A percentile compares a stretch with the other conserved stretches of the same genome.
phyloP scores from a whole-genome alignment of 2,329 filamentous ascomycete genomes.

The Alternaria gansuensis region DNA sequence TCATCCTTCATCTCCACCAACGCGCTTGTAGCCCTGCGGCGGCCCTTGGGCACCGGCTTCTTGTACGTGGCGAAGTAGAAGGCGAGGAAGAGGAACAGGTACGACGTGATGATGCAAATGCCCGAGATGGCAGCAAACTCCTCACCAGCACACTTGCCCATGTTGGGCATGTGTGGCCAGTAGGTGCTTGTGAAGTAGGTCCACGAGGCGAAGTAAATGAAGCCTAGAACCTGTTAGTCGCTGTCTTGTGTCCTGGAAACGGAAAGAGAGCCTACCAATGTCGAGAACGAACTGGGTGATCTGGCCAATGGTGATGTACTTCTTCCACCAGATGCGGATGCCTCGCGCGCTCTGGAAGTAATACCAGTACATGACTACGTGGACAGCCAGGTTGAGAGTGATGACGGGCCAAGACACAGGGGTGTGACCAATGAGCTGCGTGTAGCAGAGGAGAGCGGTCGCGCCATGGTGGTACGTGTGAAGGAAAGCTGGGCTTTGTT shows the following conservation, averaged over 20 bases:
- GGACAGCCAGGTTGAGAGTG: slow-evolving; percentile 88
- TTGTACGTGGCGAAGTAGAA: slow-evolving; percentile 99
- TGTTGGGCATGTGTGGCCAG: slow-evolving; percentile 83
- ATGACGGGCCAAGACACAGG: slow-evolving; percentile 96
- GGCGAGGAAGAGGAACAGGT: slow-evolving; percentile 97
- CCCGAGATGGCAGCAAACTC: slow-evolving; percentile 95
- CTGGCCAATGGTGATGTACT: slow-evolving; percentile 97
- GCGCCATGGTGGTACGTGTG: slow-evolving; percentile 99
- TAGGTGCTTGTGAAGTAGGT: slow-evolving; percentile 96
- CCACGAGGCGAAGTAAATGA: slow-evolving; percentile 99
- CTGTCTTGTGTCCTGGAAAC: slow-evolving; percentile 10
- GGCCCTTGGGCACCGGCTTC: slow-evolving; percentile 77
- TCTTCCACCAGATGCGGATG: slow-evolving; percentile 98
- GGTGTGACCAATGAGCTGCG: slow-evolving; percentile 90
- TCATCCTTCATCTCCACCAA: slow-evolving; percentile 84
- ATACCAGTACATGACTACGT: slow-evolving; percentile 99
- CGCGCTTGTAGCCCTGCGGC: slow-evolving; percentile 82
- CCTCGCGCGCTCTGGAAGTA: slow-evolving; percentile 99
- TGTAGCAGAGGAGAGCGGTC: slow-evolving; percentile 96
- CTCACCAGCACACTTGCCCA: slow-evolving; percentile 89
- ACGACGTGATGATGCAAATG: slow-evolving; percentile 90
- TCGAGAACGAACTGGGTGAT: slow-evolving; percentile 98
- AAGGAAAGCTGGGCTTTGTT: slow-evolving; percentile 73
- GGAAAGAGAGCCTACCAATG: slow-evolving; percentile 70
- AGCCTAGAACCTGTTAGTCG: slow-evolving; percentile 66